phyloP scores from a whole-genome alignment of 495 filamentous ascomycete species.

The Immersiella caudata region DNA sequence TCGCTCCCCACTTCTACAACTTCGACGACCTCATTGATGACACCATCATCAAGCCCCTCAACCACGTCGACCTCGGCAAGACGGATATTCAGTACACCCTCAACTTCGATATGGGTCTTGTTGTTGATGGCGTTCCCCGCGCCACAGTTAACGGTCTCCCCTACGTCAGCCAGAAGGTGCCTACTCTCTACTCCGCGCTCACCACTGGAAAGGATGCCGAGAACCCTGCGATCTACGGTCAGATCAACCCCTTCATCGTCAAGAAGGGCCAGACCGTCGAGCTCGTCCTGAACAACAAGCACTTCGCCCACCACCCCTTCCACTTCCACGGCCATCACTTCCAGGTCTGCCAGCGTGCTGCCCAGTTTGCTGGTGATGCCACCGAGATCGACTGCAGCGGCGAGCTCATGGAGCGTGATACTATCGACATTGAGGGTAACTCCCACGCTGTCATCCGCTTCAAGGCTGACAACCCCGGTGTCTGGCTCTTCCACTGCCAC shows the following conservation, averaged over 20 bases:
- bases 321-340: conserved; percentile 87
- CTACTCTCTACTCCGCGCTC: conserved; percentile 76
- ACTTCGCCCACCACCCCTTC: conserved; percentile 77
- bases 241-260: conserved; percentile 69
- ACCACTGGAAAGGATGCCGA: conserved; percentile 63
- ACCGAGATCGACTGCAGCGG: conserved; percentile 46
- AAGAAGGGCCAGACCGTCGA: conserved; percentile 70
- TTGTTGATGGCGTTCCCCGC: conserved; percentile 38
- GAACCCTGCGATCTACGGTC: conserved; percentile 71
- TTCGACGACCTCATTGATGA: conserved; percentile 1
- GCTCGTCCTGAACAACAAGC: conserved; percentile 78
- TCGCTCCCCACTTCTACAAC: not conserved
- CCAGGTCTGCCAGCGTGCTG: conserved; percentile 60
- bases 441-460: conserved; percentile 70
- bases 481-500: conserved; percentile 78
- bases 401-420: conserved; percentile 62
- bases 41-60: not conserved
- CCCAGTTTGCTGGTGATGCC: conserved; percentile 44
- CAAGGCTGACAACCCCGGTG: conserved; percentile 66
- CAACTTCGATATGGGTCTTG: not conserved
- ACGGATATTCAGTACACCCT: not conserved
- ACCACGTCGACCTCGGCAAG: not conserved
- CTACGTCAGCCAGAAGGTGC: conserved; percentile 74
- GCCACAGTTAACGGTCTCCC: conserved; percentile 83
- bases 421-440: conserved; percentile 55